These are phyloP conservation scores for Fraxinus sp. DNA, from an alignment of 305 asterid genomes.

Conservation along the genomic window DNA sequence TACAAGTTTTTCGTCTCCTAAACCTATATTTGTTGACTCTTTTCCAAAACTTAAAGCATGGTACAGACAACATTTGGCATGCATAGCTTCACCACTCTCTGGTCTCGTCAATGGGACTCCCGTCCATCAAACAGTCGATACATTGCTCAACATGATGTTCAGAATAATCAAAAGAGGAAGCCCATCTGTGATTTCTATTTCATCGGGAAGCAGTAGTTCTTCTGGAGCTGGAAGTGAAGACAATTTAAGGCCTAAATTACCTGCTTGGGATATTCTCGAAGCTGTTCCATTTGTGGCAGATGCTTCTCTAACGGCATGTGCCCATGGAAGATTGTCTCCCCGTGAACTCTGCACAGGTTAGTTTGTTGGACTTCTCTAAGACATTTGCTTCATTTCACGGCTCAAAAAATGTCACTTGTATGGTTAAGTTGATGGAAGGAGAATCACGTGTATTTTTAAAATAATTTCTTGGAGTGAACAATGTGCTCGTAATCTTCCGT, in stretches of 20 bases:
- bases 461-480: not conserved
- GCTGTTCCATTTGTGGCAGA: constrained; percentile 96
- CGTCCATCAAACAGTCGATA: constrained; percentile 75
- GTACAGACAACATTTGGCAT: constrained; percentile 94
- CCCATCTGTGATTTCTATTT: constrained; percentile 50
- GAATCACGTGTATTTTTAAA: not conserved
- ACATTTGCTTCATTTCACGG: not conserved
- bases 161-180: constrained; percentile 61
- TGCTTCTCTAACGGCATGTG: constrained; percentile 95
- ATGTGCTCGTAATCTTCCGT: constrained; percentile 1
- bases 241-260: constrained; percentile 65
- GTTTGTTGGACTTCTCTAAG: constrained; percentile 12
- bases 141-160: constrained; percentile 83
- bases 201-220: constrained; percentile 83
- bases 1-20: constrained; percentile 59
- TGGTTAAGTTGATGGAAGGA: not conserved
- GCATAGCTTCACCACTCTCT: constrained; percentile 90
- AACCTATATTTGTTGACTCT: constrained; percentile 92
- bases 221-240: constrained; percentile 77
- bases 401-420: not conserved
- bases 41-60: constrained; percentile 93
- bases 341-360: constrained; percentile 97
- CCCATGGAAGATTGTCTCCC: constrained; percentile 86
- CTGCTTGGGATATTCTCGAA: constrained; percentile 98
- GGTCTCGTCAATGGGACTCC: constrained; percentile 89